Evolutionary conservation across 345 rosid species (phyloP).

Genomic region (Corchorus olitorius): DNA sequence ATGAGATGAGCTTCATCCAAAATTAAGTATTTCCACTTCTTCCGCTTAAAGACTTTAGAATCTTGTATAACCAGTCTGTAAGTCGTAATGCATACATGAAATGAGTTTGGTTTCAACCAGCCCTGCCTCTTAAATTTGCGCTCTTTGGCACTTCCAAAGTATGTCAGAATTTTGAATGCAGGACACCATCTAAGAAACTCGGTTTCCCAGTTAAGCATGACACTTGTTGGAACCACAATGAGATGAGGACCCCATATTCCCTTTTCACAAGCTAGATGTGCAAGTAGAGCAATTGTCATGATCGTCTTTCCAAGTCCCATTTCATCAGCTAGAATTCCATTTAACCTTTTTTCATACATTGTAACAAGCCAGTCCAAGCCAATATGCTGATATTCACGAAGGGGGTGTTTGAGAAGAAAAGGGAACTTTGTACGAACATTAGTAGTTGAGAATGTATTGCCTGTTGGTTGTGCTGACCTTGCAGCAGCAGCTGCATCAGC

Average conservation of each 20-base stretch:
- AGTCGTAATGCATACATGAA: constrained; percentile 97
- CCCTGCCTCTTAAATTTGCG: constrained; percentile 98
- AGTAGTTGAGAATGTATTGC: constrained; percentile 93
- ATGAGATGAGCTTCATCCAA: constrained; percentile 99
- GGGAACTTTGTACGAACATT: constrained; percentile 96
- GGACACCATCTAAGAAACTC: constrained; percentile 99
- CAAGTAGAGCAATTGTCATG: constrained; percentile 98
- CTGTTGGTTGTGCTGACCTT: constrained; percentile 99
- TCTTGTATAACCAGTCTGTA: constrained; percentile 97
- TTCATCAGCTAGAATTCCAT: constrained; percentile 99
- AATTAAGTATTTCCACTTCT: constrained; percentile 99
- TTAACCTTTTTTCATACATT: constrained; percentile 96
- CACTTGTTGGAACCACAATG: constrained; percentile 99
- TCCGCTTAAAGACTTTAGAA: constrained; percentile 94
- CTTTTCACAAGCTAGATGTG: constrained; percentile 96
- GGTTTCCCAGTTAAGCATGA: constrained; percentile 99
- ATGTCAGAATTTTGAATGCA: constrained; percentile 97
- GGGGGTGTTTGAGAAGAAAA: constrained; percentile 92
- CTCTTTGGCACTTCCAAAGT: constrained; percentile 99
- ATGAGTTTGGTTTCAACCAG: constrained; percentile 95
- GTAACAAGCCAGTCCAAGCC: constrained; percentile 99
- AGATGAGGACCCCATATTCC: constrained; percentile 99
- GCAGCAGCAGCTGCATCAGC: constrained; percentile 99
- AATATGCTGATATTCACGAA: constrained; percentile 99
- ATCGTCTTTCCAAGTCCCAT: constrained; percentile 99